A percentile compares a stretch with the other conserved stretches of the same genome.
Evolutionary conservation across 495 filamentous ascomycete genomes (phyloP).

Genomic region (Penicillium turbatum): DNA sequence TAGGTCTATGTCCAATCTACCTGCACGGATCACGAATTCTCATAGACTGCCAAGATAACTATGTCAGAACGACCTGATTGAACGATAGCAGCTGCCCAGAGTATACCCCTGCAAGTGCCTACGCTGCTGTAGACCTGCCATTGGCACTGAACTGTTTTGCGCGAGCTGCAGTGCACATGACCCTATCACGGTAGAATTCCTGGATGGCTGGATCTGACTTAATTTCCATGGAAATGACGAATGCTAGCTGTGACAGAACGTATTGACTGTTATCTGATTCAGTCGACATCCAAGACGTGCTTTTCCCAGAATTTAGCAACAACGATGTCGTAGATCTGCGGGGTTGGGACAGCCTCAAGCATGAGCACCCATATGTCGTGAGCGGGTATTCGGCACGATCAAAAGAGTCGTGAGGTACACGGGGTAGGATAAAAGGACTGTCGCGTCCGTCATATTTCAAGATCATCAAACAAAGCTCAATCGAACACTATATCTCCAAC

Average conservation of each 20-base stretch:
- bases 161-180: constrained; percentile 3
- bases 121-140: background rate
- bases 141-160: constrained; percentile 3
- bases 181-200: background rate
- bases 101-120: background rate
- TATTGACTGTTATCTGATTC: background rate
- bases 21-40: background rate
- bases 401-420: background rate
- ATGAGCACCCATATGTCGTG: background rate
- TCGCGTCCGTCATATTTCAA: background rate
- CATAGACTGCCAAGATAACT: background rate
- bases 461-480: background rate
- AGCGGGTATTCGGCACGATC: constrained; percentile 15
- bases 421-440: background rate
- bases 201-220: constrained; percentile 8
- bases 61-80: background rate
- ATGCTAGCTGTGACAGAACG: background rate
- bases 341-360: background rate
- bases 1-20: too few relatives aligned
- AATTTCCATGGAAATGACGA: constrained; percentile 8
- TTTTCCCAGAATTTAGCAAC: constrained; percentile 5
- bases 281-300: constrained; percentile 1
- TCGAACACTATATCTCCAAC: background rate
- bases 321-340: constrained; percentile 1
- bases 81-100: background rate